Evolutionary conservation across 2,329 filamentous ascomycete species (phyloP), one percentile per base, ranked within the genome.

Genomic region (Elsinoe australis): DNA sequence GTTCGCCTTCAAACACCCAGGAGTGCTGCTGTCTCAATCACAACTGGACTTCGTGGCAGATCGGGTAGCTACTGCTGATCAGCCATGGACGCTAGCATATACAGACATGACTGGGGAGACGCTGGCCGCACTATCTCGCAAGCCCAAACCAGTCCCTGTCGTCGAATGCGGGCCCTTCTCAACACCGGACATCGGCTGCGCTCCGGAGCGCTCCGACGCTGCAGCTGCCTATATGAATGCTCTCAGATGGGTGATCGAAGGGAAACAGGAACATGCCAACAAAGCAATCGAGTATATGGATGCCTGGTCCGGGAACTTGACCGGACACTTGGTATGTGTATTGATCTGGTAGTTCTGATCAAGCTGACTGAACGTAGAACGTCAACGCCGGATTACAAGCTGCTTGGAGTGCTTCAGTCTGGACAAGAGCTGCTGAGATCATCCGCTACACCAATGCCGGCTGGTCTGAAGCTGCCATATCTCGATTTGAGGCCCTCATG

Each of bases 341-440:
- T n/a, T n/a, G n/a, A n/a, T n/a, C n/a, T n/a, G n/a, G n/a, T n/a
- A n/a, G n/a, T n/a, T n/a, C n/a, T n/a, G n/a, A n/a, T n/a, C 12
- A 5, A 24, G 4, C 35, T 39, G 21, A 39, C 19, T 9, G 6
- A 19, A 8, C 6, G 7, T 24, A 39, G 35, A 39, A 39, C 19
- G 35, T 39, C 19, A 39, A 39, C 19, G 35, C 35, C n/a, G 35
- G 35, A 10, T 22, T 39, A 14, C 35, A 39, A 39, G 35, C 35
- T 24, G 35, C 35, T n/a, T 39, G 35, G 35, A 39, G 35, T 39
- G 35, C 35, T 14, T 39, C 35, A n/a, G 35, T 39, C 19, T 39
- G 35, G 35, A 39, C 35, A 4, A 19, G 35, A 22, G 35, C 35
- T 7, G 35, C 35, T n/a, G 35, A 39, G 9, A 39, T 39, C 35